phyloP scores from a whole-genome alignment of 768 basidiomycete species.

The Cubamyces sp. region DNA sequence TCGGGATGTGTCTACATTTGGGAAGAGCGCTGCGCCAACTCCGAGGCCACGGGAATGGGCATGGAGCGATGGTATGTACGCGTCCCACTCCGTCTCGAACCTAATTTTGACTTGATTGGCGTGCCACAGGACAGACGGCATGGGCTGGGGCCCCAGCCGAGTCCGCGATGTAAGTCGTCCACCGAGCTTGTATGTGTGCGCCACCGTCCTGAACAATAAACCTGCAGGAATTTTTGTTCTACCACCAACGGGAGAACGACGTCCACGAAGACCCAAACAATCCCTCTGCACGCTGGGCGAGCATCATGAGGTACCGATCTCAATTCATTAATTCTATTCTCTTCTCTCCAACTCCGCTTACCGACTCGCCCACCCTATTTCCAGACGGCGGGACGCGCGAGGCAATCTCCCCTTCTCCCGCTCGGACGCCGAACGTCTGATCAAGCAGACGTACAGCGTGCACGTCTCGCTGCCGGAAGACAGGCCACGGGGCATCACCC shows the following conservation, averaged over 20 bases:
- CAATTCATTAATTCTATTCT: constrained; percentile 20
- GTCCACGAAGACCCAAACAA: constrained; percentile 42
- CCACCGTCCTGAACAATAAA: not conserved
- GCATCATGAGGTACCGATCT: constrained; percentile 33
- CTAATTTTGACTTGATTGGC: not conserved
- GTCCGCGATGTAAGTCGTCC: constrained; percentile 50
- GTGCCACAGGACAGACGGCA: constrained; percentile 56
- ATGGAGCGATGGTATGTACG: constrained; percentile 77
- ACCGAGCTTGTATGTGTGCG: too few species aligned
- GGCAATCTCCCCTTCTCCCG: constrained; percentile 38
- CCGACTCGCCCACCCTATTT: constrained; percentile 18
- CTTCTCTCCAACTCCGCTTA: not conserved
- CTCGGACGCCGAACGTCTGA: constrained; percentile 44
- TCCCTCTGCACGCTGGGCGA: constrained; percentile 71
- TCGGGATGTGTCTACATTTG: constrained; percentile 87
- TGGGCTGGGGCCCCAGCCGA: constrained; percentile 86
- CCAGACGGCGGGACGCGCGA: constrained; percentile 46
- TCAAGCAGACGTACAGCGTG: constrained; percentile 61
- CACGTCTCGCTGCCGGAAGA: constrained; percentile 50
- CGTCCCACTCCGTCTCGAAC: constrained; percentile 13
- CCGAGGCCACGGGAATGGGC: constrained; percentile 79
- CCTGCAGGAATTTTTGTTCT: constrained; percentile 56
- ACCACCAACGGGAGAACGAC: constrained; percentile 53
- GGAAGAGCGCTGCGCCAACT: constrained; percentile 85
- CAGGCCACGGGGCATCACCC: constrained; percentile 44